Conservation (phyloP, 768 basidiomycete species). For the Zangia roseola region DNA sequence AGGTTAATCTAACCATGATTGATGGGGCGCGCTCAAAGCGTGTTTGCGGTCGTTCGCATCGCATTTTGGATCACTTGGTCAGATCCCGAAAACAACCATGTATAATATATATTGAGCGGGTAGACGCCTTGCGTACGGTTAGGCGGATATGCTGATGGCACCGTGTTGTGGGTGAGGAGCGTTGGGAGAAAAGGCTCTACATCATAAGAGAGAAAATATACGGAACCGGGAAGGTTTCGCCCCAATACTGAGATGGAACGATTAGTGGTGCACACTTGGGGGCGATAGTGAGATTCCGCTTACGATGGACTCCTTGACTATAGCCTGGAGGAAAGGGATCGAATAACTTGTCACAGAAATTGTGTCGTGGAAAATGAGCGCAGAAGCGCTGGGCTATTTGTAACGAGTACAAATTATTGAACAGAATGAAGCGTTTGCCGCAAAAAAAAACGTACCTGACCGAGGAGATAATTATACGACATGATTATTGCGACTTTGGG, state of each 20-base stretch:
- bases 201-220: constrained; percentile 11
- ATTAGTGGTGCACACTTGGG: background rate
- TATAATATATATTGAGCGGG: constrained; percentile 47
- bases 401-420: no score
- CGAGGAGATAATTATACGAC: constrained; percentile 33
- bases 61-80: constrained; percentile 34
- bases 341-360: constrained; percentile 7
- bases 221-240: background rate
- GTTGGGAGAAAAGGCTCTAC: constrained; percentile 53
- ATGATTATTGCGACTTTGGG: constrained; percentile 36
- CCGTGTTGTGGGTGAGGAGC: constrained; percentile 37
- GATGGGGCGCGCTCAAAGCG: constrained; percentile 35
- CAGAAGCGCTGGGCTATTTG: no score
- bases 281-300: background rate
- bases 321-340: constrained; percentile 14
- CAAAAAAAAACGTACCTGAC: constrained; percentile 5
- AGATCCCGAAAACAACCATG: background rate
- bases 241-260: constrained; percentile 12
- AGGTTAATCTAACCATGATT: constrained; percentile 41
- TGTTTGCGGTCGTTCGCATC: constrained; percentile 34
- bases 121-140: constrained; percentile 33
- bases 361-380: constrained; percentile 11
- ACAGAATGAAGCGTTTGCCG: background rate
- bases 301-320: constrained; percentile 16
- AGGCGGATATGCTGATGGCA: constrained; percentile 47